Base-by-base conservation (phyloP, 768 basidiomycete genomes). In the Lactifluus pinguis region DNA sequence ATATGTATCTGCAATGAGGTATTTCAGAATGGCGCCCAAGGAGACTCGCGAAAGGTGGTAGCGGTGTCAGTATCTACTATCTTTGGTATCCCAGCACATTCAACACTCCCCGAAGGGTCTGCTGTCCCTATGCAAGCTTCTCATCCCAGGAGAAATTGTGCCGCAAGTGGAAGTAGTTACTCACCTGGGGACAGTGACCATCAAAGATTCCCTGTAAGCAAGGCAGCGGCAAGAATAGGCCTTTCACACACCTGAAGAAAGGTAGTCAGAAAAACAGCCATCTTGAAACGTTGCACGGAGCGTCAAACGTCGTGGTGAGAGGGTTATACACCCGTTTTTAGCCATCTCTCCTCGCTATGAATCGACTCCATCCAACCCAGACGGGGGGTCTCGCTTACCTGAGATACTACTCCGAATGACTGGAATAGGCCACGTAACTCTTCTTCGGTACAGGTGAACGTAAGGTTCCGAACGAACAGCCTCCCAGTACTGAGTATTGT, bases 381-480 rank as follows among this genome's bases (percentile, higher is more conserved):
- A 62, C 32, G 14, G 25, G 15, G 19, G 13, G 25, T 64, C 45
- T n/a, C 48, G 53, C 83, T 78, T 62, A 92, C 92, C 86, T 94
- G 88, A 45, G 79, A 79, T 38, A 97, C 70, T 49, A 82, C 76
- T 9, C 95, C 95, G 69, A 82, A 91, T 0, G 80, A 75, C 3
- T 72, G 70, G 71, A 94, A 93, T 2, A 85, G 76, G 13, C 79
- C 77, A 2, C 71, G 68, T 0, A 98, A 73, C 53, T 97, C 93
- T 2, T 76, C 72, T 17, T 87, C 81, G 7, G 87, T 86, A 59
- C 89, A 91, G 0, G 86, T 82, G 68, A 93, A 98, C 0, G 93
- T 79, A n/a, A 99, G 73, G 69, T 98, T 99, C n/a, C 97, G 91
- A 6, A 99, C 75, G 69, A 98, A 98, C 2, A 98, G 75, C 4